These are phyloP conservation scores for Raphanus sativus DNA, from an alignment of 345 rosid species.

Conservation along the genomic window DNA sequence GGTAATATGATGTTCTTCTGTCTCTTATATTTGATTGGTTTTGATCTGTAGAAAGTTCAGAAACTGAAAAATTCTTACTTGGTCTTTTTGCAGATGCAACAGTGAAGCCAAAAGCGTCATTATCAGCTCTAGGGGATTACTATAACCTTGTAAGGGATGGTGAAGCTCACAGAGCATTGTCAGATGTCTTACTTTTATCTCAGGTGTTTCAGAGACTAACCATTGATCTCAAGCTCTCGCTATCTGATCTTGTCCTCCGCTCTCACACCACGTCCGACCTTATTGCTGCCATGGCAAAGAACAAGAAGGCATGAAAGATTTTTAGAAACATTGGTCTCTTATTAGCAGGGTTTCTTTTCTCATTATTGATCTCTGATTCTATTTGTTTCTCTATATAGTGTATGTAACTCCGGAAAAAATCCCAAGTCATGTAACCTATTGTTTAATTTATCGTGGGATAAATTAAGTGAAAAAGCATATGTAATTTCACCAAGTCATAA, in stretches of 20 bases:
- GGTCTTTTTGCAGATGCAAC: constrained; percentile 37
- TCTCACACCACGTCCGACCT: constrained; percentile 51
- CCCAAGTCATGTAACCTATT: constrained; percentile 14
- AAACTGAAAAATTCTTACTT: constrained; percentile 6
- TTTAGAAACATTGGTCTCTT: constrained; percentile 6
- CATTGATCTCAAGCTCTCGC: constrained; percentile 53
- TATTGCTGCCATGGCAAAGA: constrained; percentile 45
- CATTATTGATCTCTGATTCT: constrained; percentile 10
- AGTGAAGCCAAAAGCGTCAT: constrained; percentile 36
- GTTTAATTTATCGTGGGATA: not conserved
- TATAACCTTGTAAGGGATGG: constrained; percentile 48
- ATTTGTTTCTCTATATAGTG: constrained; percentile 5
- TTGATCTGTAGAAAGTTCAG: not conserved
- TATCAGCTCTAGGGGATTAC: constrained; percentile 52
- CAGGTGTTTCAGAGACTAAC: constrained; percentile 67
- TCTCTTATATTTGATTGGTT: not conserved
- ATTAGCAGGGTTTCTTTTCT: not conserved
- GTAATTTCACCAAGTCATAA: not conserved
- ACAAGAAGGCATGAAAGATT: constrained; percentile 39
- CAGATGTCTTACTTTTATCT: constrained; percentile 67
- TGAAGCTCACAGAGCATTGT: constrained; percentile 84
- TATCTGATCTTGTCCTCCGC: constrained; percentile 49
- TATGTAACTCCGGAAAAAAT: not conserved
- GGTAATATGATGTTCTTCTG: constrained; percentile 38
- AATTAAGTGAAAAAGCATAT: constrained; percentile 8